Conservation (phyloP, 768 basidiomycete species). For the Daedalea quercina region DNA sequence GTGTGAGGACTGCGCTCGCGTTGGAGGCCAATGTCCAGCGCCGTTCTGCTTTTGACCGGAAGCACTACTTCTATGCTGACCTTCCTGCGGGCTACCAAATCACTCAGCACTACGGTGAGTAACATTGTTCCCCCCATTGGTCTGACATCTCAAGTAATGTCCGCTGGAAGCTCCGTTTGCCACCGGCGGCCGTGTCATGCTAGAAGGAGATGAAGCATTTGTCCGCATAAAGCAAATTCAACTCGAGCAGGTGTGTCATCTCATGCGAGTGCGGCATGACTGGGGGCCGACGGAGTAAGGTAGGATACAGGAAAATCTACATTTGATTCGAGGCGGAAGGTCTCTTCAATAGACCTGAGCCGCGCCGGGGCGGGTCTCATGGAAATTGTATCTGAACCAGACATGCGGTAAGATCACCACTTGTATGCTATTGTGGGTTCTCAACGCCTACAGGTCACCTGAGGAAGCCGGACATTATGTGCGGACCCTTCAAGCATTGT, state of each 20-base stretch:
- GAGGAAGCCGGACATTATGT: slow-evolving; percentile 91
- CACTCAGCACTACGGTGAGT: slow-evolving; percentile 84
- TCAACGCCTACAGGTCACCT: slow-evolving; percentile 43
- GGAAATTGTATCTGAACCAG: slow-evolving; percentile 95
- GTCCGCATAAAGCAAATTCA: slow-evolving; percentile 95
- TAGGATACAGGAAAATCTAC: slow-evolving; percentile 92
- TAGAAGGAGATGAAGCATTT: slow-evolving; percentile 31
- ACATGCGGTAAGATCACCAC: slow-evolving; percentile 51
- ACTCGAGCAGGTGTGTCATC: slow-evolving; percentile 71
- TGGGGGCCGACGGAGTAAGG: background rate
- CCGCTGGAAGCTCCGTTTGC: slow-evolving; percentile 71
- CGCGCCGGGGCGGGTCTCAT: slow-evolving; percentile 85
- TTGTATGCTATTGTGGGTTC: background rate
- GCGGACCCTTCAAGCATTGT: slow-evolving; percentile 67
- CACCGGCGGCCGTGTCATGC: slow-evolving; percentile 48
- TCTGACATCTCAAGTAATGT: background rate
- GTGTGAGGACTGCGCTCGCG: slow-evolving; percentile 75
- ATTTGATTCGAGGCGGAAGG: slow-evolving; percentile 40
- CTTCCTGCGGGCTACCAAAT: slow-evolving; percentile 95
- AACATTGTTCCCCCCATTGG: slow-evolving; percentile 1
- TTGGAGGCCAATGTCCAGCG: slow-evolving; percentile 57
- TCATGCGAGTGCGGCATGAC: slow-evolving; percentile 2
- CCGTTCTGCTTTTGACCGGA: slow-evolving; percentile 85
- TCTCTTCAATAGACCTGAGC: slow-evolving; percentile 78
- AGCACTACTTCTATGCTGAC: slow-evolving; percentile 98